Evolutionary conservation across 163 green algal genomes (phyloP), one percentile per base, ranked within the genome.

Genomic region (Chlamydomonas reinhardtii): DNA sequence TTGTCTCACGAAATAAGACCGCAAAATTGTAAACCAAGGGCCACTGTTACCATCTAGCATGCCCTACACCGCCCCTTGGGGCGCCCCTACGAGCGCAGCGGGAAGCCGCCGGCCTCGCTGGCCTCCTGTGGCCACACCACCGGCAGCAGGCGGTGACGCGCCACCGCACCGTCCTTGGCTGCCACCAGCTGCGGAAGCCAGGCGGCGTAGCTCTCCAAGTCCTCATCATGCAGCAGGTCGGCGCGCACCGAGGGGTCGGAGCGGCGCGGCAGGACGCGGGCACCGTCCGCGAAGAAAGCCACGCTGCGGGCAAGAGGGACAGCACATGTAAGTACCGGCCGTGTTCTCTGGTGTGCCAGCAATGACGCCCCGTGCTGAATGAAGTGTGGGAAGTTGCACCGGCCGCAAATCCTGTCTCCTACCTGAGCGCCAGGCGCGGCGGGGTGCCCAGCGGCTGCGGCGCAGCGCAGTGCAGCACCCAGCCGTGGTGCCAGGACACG

Each of bases 401-500:
- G 0, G 12, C 35, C 34, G 61, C 43, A 32, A 32, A 73, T 48
- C 39, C 39, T 22, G 12, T 14, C 9, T 2, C 48, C 48, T 35
- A 86, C 16, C 84, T 84, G 20, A 96, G 79, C 6, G 94, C 94
- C 29, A 90, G 39, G 8, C 94, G 92, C n/a, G 86, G 84, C 65
- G 76, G 83, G 14, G 84, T 91, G 82, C 81, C 76, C 2, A 69
- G 65, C 1, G 91, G 91, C 93, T 95, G 93, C 32, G 88, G 84
- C 17, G 85, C 82, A 17, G 93, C 92, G 48, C 64, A 88, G 87
- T 96, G 94, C 74, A 96, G 88, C 27, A 80, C 89, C 93, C 93
- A 96, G 64, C 94, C 94, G 54, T 95, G 88, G 77, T 96, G 94
- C 83, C 84, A 94, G 32, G 75, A 91, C 24, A 94, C 91, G 77